Evolutionary conservation across 176 grass and related monocot genomes (phyloP), one percentile per base, ranked within the genome.

Genomic region (Rhynchospora breviuscula): DNA sequence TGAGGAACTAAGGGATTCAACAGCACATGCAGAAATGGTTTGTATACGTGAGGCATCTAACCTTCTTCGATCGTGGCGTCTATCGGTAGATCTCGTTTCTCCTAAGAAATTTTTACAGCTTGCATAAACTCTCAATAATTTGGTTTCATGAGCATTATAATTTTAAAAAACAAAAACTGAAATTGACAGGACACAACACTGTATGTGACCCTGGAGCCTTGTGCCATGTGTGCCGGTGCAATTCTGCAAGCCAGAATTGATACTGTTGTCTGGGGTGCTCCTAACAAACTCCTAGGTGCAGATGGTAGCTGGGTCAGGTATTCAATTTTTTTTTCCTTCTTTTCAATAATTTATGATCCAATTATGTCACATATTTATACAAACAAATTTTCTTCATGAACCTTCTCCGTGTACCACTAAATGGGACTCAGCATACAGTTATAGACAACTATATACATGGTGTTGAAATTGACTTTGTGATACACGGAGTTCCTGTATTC

Each of bases 231-330:
- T 17, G 95, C 95, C 66, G 95, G 95, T 23, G 95, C 92, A 67
- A 93, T 98, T 86, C 95, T 98, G 77, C 95, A 98, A 88, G 95
- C 95, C 75, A 90, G 95, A 87, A 81, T 95, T 25, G 92, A 98
- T 48, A 89, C 92, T 65, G 90, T 98, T 29, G 95, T 98, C 19
- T 98, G 95, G 95, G 95, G 95, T 83, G 95, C 95, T 14, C 91
- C 92, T 67, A 98, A 98, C 82, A 98, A 91, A 74, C 92, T 98
- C 83, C 84, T 98, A 5, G 95, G 95, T 82, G 95, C 92, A 6
- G 95, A 98, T 90, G 95, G 95, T 48, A 98, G 95, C 85, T 98
- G 95, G 95, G 90, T 98, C 84, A 98, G 90, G 95, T 98, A 93
- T 84, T 45, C 23, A 81, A 3, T 31, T 81, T 62, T 15, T 10